A percentile compares a stretch with the other conserved stretches of the same genome.
Evolutionary conservation across 305 asterid species (phyloP).

Genomic region (Fraxinus ornus): DNA sequence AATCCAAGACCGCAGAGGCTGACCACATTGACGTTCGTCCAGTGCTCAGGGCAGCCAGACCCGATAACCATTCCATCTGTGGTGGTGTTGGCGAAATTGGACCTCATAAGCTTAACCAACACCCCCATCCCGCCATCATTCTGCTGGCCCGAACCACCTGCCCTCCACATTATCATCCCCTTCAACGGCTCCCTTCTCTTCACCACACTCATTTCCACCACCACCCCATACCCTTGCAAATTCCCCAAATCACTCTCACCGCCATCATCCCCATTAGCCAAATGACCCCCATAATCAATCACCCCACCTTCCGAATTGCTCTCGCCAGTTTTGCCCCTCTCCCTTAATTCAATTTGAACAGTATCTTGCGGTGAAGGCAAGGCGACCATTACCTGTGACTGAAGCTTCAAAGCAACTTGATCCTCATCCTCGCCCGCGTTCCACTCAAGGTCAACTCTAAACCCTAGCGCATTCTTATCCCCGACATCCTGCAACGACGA

Average conservation of each 20-base stretch:
- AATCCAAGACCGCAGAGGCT: conserved; percentile 88
- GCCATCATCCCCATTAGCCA: conserved; percentile 21
- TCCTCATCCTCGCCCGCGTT: conserved; percentile 93
- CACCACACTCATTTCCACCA: conserved; percentile 76
- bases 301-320: neutral
- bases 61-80: conserved; percentile 46
- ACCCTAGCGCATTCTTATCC: conserved; percentile 56
- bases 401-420: conserved; percentile 81
- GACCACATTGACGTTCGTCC: conserved; percentile 79
- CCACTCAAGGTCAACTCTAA: conserved; percentile 88
- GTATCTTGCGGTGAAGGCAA: conserved; percentile 86
- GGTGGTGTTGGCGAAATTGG: conserved; percentile 57
- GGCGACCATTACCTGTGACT: conserved; percentile 97
- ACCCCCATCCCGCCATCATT: conserved; percentile 89
- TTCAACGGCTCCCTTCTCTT: conserved; percentile 77
- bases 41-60: conserved; percentile 66
- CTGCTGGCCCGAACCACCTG: conserved; percentile 84
- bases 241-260: conserved; percentile 30
- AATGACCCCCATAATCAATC: conserved; percentile 22
- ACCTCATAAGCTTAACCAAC: conserved; percentile 77
- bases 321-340: conserved; percentile 25
- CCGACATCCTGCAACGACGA: conserved; percentile 32
- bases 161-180: conserved; percentile 72
- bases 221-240: conserved; percentile 31
- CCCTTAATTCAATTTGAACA: conserved; percentile 70